Conservation (phyloP, 768 basidiomycete species). For the Gloeopeniophorella convolvens region DNA sequence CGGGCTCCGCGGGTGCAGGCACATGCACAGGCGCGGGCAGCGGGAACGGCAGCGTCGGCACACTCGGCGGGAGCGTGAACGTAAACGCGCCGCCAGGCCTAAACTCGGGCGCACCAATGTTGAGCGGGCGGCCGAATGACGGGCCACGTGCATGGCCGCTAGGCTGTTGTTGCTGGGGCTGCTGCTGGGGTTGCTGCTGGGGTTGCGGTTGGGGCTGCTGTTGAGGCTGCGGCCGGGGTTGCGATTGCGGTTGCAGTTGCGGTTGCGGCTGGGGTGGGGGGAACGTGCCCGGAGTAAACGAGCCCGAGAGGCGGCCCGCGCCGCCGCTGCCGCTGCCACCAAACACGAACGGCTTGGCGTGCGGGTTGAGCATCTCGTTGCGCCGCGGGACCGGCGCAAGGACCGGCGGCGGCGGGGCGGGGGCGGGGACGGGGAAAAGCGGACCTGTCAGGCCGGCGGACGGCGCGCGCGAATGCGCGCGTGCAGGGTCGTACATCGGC, state of each 20-base stretch:
- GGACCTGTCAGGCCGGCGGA: constrained; percentile 16
- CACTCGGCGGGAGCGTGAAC: constrained; percentile 65
- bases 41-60: constrained; percentile 49
- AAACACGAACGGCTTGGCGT: constrained; percentile 82
- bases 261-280: no score
- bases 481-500: constrained; percentile 53
- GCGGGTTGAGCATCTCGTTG: constrained; percentile 54
- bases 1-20: constrained; percentile 31
- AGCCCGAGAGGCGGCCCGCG: constrained; percentile 30
- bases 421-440: constrained; percentile 15
- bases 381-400: constrained; percentile 20
- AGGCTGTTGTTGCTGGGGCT: background rate
- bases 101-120: constrained; percentile 74
- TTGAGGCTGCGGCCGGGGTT: constrained; percentile 24
- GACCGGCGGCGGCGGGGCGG: constrained; percentile 19
- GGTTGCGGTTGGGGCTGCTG: constrained; percentile 2
- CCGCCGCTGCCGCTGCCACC: no score
- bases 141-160: constrained; percentile 33
- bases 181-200: constrained; percentile 30
- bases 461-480: constrained; percentile 51
- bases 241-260: constrained; percentile 28
- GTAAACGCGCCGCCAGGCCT: constrained; percentile 67
- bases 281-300: constrained; percentile 27
- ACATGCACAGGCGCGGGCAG: constrained; percentile 17
- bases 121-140: constrained; percentile 63